A percentile compares a stretch with the other conserved stretches of the same genome.
phyloP scores from a whole-genome alignment of 148 eudicot genomes.

The Fallopia convolvulus region DNA sequence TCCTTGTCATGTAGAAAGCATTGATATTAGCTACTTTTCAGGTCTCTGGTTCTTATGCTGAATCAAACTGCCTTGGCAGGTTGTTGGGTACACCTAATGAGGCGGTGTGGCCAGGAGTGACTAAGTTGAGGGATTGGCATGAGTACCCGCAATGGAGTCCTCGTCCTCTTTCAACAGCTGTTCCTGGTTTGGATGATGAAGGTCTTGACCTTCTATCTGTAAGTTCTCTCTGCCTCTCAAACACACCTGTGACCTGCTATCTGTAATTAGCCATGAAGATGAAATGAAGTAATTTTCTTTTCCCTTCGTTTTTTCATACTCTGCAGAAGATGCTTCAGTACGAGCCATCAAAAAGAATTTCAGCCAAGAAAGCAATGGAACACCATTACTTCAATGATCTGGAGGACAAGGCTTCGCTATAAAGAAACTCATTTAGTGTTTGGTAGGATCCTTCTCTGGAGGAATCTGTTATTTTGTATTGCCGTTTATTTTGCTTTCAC shows the following conservation, averaged over 20 bases:
- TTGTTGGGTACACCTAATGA: slow-evolving; percentile 92
- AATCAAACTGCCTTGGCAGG: slow-evolving; percentile 24
- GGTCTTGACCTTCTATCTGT: slow-evolving; percentile 64
- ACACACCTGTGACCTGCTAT: not conserved
- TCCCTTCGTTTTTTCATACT: not conserved
- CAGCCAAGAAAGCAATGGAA: slow-evolving; percentile 93
- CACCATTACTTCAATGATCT: slow-evolving; percentile 74
- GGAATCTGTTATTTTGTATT: not conserved
- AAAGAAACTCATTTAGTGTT: not conserved
- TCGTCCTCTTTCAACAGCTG: slow-evolving; percentile 49
- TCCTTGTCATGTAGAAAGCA: not conserved
- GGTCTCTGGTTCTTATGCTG: not conserved
- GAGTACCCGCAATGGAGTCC: slow-evolving; percentile 92
- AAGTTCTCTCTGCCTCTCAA: slow-evolving; percentile 16
- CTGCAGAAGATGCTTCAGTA: slow-evolving; percentile 78
- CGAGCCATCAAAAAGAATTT: slow-evolving; percentile 77
- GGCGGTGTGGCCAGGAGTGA: slow-evolving; percentile 85
- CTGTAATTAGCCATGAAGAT: not conserved
- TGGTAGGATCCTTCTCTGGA: slow-evolving; percentile 1
- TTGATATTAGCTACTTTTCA: not conserved
- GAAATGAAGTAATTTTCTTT: not conserved
- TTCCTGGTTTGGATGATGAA: slow-evolving; percentile 57
- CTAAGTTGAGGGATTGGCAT: slow-evolving; percentile 84
- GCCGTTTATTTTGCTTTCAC: slow-evolving; percentile 39
- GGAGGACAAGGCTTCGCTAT: slow-evolving; percentile 41